These are phyloP conservation scores for Kitagawia praeruptora DNA, from an alignment of 129 eudicot genomes.

Conservation along the genomic window DNA sequence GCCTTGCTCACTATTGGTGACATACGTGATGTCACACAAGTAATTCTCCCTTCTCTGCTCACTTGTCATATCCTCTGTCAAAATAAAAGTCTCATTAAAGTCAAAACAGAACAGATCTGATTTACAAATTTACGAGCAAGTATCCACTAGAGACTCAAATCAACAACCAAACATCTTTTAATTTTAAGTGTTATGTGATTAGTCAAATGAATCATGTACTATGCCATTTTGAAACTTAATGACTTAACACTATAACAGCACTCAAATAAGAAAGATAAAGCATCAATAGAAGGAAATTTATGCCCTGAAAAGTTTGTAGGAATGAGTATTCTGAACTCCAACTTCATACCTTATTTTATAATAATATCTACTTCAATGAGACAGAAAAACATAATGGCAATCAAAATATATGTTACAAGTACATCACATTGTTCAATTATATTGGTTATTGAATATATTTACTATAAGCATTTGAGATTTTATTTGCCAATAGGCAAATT, in stretches of 20 bases:
- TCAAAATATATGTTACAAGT: neutral
- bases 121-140: constrained; percentile 9
- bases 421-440: neutral
- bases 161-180: neutral
- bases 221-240: neutral
- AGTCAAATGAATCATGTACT: neutral
- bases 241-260: neutral
- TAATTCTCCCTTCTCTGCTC: constrained; percentile 96
- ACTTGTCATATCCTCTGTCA: constrained; percentile 94
- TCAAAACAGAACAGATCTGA: constrained; percentile 2
- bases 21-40: constrained; percentile 97
- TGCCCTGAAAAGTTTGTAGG: neutral
- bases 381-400: neutral
- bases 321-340: neutral
- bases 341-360: neutral
- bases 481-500: neutral
- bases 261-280: neutral
- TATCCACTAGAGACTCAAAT: neutral
- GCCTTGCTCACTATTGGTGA: constrained; percentile 98
- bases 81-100: constrained; percentile 21
- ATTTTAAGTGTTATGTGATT: too few species aligned
- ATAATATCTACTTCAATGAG: neutral
- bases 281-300: neutral
- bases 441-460: neutral
- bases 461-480: neutral